phyloP scores from a whole-genome alignment of 1,139 yeast species.

The Diutina neorugosa region DNA sequence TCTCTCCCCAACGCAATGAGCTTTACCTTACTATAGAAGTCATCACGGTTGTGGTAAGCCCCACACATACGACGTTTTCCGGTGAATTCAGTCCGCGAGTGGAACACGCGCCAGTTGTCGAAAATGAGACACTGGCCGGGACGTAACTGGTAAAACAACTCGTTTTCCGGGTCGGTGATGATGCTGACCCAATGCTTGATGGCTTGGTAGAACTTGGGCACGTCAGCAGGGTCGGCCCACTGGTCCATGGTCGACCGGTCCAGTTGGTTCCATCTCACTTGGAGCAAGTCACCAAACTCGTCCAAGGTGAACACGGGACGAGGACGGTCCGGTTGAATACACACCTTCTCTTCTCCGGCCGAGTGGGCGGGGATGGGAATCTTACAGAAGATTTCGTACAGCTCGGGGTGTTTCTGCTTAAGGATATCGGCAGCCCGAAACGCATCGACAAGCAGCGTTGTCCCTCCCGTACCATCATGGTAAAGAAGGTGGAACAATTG shows the following conservation, averaged over 20 bases:
- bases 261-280: constrained; percentile 67
- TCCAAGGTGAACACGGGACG: constrained; percentile 54
- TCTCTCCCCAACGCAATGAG: constrained; percentile 41
- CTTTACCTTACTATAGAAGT: constrained; percentile 46
- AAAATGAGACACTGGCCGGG: constrained; percentile 65
- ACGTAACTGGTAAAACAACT: constrained; percentile 41
- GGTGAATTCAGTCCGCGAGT: constrained; percentile 49
- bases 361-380: constrained; percentile 63
- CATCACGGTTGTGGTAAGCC: constrained; percentile 62
- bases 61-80: constrained; percentile 71
- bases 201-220: constrained; percentile 49
- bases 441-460: constrained; percentile 60
- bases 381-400: constrained; percentile 39
- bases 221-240: constrained; percentile 42
- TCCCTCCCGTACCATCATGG: constrained; percentile 66
- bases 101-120: constrained; percentile 71
- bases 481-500: constrained; percentile 59
- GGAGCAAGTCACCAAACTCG: constrained; percentile 40
- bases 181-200: constrained; percentile 45
- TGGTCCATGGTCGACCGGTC: constrained; percentile 58
- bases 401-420: constrained; percentile 37
- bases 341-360: constrained; percentile 61
- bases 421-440: constrained; percentile 49
- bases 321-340: constrained; percentile 51
- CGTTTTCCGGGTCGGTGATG: constrained; percentile 40